Evolutionary conservation across 1,284 basidiomycete species (phyloP), one percentile per base, ranked within the genome.

Genomic region (Entoloma clypeatum): DNA sequence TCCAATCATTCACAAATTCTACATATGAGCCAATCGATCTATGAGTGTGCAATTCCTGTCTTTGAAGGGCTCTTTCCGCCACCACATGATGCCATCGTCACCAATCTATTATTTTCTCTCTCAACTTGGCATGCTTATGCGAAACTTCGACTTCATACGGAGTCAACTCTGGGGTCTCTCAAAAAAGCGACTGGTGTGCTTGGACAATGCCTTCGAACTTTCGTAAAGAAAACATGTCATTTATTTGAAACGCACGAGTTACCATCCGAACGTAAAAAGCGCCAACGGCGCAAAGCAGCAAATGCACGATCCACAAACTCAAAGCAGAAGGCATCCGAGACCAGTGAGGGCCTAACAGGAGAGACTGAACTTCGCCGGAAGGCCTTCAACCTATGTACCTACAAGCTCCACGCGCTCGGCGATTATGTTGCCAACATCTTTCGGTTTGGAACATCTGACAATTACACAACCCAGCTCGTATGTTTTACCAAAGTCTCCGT

Each of bases 371-470:
- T n/a, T n/a, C n/a, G n/a, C n/a, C n/a, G 17, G 19, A 42, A 43
- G 41, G 7, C n/a, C 5, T 39, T 47, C 30, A 44, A 33, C 38
- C 29, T 44, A 16, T 21, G 6, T 10, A 44, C 43, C 6, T 40
- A 44, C 43, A 70, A 71, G 36, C 40, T 57, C 0, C 67, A 69
- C 41, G 35, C 48, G 0, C 46, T 69, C 0, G 55, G 58, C 0
- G 57, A 69, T 37, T 67, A 66, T 41, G 36, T 56, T 0, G 24
- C 13, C 1, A 44, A 54, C 0, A 66, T 72, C 7, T 32, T 41
- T 5, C 36, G 22, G 2, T 56, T 53, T 30, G 63, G 66, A 0
- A 65, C 64, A 1, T 64, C 60, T 1, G 68, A 71, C 28, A 59
- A 50, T 11, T 64, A 56, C 23, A 54, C 55, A 0, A 65, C 60